Evolutionary conservation across 345 rosid genomes (phyloP), one percentile per base, ranked within the genome.

Genomic region (Iberis pinnata): DNA sequence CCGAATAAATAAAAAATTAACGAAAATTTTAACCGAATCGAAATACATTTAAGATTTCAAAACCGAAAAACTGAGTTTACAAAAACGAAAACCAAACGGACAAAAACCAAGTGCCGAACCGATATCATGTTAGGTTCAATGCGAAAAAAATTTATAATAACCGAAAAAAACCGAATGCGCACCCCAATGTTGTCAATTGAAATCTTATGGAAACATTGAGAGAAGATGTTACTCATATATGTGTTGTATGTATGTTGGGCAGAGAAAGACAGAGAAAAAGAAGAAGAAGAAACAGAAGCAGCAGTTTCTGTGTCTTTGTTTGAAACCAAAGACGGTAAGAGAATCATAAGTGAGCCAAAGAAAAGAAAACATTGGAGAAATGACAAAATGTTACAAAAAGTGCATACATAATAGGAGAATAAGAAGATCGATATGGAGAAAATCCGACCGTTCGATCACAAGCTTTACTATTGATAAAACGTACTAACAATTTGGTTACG

Each of bases 291-390:
- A 35, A n/a, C 39, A 27, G 19, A 31, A 31, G 67, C 50, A 51
- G 18, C 60, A 37, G 65, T 67, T 65, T 59, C 29, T 59, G 65
- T 67, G 71, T 59, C 29, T 59, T 20, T 59, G 71, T 53, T 53
- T 67, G 49, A 67, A 67, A 50, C 45, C 65, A 25, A 53, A 60
- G 44, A 53, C 49, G 36, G 43, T 59, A 19, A 53, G 67, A 32
- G 67, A 67, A 56, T 56, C 37, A 39, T 32, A 47, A 40, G 13
- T 31, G 26, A 39, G 24, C 17, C 20, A 22, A 19, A 36, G 46
- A 51, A 42, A 12, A 56, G 6, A 11, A 9, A 8, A 38, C 29
- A 38, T 9, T 32, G 45, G 15, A 57, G 61, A 57, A 44, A 43
- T 22, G 24, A 3, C 4, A 4, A 39, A 32, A 22, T 15, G 14